Conservation (phyloP, 768 basidiomycete species). For the Boletus reticuloceps region DNA sequence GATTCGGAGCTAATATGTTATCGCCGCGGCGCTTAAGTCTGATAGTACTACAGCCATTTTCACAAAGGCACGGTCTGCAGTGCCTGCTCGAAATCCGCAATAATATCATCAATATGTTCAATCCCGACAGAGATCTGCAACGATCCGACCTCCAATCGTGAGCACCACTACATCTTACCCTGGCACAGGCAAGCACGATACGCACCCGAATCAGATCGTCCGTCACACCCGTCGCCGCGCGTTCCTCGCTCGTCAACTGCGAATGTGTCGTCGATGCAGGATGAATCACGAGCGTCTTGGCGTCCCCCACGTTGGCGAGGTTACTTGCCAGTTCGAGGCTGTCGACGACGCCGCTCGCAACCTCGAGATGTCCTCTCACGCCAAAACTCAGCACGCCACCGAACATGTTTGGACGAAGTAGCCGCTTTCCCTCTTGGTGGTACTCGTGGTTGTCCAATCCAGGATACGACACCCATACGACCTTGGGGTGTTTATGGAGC, state of each 20-base stretch:
- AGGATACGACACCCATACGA: conserved; percentile 17
- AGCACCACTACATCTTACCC: too few species aligned
- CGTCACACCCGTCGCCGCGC: conserved; percentile 63
- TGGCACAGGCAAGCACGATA: background rate
- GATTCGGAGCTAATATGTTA: too few species aligned
- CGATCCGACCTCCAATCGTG: background rate
- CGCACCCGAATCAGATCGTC: conserved; percentile 69
- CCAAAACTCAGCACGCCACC: conserved; percentile 19
- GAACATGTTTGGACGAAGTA: conserved; percentile 5
- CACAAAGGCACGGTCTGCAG: background rate
- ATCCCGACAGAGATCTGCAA: conserved; percentile 15
- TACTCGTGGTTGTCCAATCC: conserved; percentile 10
- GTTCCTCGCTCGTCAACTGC: conserved; percentile 62
- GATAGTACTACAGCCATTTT: too few species aligned
- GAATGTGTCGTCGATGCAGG: conserved; percentile 77
- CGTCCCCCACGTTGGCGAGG: conserved; percentile 47
- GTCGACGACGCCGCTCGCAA: conserved; percentile 35
- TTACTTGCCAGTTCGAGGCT: conserved; percentile 36
- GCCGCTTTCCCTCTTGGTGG: conserved; percentile 7
- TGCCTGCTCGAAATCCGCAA: conserved; percentile 13
- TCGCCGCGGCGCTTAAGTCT: too few species aligned
- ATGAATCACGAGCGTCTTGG: conserved; percentile 80
- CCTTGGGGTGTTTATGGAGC: conserved; percentile 10
- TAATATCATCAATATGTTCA: conserved; percentile 18
- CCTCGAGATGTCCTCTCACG: background rate